Percentiles rank a stretch among this genome's conserved stretches.
Conservation (phyloP, 345 rosid genomes). For the Citrus hindsii region DNA sequence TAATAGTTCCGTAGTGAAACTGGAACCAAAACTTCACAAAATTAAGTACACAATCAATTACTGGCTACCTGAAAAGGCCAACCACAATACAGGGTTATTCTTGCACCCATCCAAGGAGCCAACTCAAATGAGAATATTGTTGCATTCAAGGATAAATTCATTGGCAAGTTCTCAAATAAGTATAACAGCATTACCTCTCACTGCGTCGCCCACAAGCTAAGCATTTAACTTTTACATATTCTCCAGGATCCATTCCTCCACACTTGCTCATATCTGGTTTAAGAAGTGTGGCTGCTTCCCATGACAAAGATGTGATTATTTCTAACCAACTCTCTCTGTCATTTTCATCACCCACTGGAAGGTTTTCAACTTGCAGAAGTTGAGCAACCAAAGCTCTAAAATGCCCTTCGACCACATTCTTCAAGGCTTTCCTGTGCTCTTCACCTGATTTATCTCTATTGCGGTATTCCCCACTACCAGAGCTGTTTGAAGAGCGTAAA, state of each 20-base stretch:
- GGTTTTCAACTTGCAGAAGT: slow-evolving; percentile 73
- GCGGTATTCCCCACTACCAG: slow-evolving; percentile 57
- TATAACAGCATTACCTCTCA: slow-evolving; percentile 62
- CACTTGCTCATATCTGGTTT: slow-evolving; percentile 92
- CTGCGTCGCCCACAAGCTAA: slow-evolving; percentile 75
- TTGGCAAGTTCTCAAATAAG: not conserved
- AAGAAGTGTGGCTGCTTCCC: slow-evolving; percentile 94
- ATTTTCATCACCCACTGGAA: slow-evolving; percentile 62
- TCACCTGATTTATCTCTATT: slow-evolving; percentile 56
- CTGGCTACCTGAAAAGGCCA: slow-evolving; percentile 1
- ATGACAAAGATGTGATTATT: slow-evolving; percentile 80
- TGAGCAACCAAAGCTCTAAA: slow-evolving; percentile 84
- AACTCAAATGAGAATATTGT: not conserved
- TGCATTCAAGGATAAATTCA: not conserved
- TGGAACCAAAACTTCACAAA: not conserved
- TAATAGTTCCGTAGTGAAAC: not conserved
- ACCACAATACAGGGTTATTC: not conserved
- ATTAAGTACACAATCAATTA: not conserved
- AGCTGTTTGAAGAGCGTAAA: slow-evolving; percentile 62
- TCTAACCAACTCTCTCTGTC: slow-evolving; percentile 80
- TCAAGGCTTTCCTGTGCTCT: slow-evolving; percentile 60
- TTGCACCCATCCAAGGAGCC: not conserved
- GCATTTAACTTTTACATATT: slow-evolving; percentile 93
- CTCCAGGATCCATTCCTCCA: slow-evolving; percentile 99
- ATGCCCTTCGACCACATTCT: slow-evolving; percentile 86